Base-by-base conservation (phyloP, 2,329 filamentous ascomycete species). In the Ophiocordyceps unilateralis region DNA sequence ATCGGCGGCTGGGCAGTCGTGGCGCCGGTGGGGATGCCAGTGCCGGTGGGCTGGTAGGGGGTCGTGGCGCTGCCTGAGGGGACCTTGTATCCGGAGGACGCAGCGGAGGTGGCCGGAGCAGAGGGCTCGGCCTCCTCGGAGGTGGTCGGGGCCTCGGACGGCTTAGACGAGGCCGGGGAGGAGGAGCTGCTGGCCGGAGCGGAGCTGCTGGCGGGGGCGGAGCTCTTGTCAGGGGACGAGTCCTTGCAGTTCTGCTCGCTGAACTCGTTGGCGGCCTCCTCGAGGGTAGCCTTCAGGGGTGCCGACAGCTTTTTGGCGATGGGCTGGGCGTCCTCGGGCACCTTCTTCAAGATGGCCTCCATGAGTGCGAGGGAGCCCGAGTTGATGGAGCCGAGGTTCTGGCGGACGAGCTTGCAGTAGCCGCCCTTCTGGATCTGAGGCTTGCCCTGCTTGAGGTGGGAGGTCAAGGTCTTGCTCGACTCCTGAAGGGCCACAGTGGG, bases 211-310 rank as follows among this genome's bases (percentile, higher is more conserved):
- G 38, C 39, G 3, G 32, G 7, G 8, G 26, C 40, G n/a, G 40
- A 40, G 11, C 41, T 26, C 4, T 20, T 37, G 40, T 34, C 30
- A 39, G 24, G 9, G 24, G 45, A 37, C 12, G 39, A 40, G 47
- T 55, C 48, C 49, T 53, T 54, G 49, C 57, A 59, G 51, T 56
- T 58, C 22, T 45, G 43, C n/a, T 51, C 40, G 32, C 47, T 50
- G 43, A 59, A 59, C 44, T 49, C 46, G 17, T 40, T 41, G 43
- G 53, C 46, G 37, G 50, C 49, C n/a, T 51, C 47, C 40, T 39
- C 19, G 9, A 59, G 48, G 26, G 50, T 48, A 34, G 49, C 37
- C 30, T 49, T 50, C 39, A 59, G 50, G 40, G 49, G 46, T 3
- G 40, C 41, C 11, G 56, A 52, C 14, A 59, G 51, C 41, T 45